A percentile compares a stretch with the other conserved stretches of the same genome.
These are phyloP conservation scores for Sugiyamaella pinicola DNA, from an alignment of 1,139 yeast species.

Conservation along the genomic window DNA sequence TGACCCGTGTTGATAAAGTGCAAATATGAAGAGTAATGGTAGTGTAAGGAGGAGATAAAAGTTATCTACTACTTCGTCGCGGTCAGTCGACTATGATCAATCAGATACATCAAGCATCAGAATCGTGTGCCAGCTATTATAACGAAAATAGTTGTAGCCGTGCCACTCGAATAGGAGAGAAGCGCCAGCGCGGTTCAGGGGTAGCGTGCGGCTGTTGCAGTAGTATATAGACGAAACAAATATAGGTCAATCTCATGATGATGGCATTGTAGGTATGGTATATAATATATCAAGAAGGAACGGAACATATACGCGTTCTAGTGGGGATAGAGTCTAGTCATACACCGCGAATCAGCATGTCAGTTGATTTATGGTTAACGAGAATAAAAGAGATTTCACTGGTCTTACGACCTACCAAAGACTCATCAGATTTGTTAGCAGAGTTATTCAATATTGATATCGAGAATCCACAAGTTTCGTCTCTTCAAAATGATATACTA, in stretches of 20 bases:
- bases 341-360: constrained; percentile 25
- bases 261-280: too few relatives aligned
- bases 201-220: too few relatives aligned
- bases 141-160: too few relatives aligned
- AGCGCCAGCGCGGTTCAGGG: neutral
- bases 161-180: too few relatives aligned
- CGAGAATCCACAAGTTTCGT: constrained; percentile 38
- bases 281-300: too few relatives aligned
- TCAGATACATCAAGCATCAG: too few relatives aligned
- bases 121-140: too few relatives aligned
- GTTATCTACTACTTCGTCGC: too few relatives aligned
- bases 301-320: too few relatives aligned
- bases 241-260: neutral
- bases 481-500: constrained; percentile 40
- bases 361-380: constrained; percentile 33
- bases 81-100: too few relatives aligned
- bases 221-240: neutral
- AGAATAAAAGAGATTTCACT: constrained; percentile 26
- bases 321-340: too few relatives aligned
- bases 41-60: too few relatives aligned
- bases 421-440: constrained; percentile 26
- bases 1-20: neutral
- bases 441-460: constrained; percentile 36
- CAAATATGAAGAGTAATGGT: neutral
- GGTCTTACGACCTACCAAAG: constrained; percentile 17